These are phyloP conservation scores for Orbilia oligospora DNA, from an alignment of 2,329 filamentous ascomycete genomes.

Conservation along the genomic window DNA sequence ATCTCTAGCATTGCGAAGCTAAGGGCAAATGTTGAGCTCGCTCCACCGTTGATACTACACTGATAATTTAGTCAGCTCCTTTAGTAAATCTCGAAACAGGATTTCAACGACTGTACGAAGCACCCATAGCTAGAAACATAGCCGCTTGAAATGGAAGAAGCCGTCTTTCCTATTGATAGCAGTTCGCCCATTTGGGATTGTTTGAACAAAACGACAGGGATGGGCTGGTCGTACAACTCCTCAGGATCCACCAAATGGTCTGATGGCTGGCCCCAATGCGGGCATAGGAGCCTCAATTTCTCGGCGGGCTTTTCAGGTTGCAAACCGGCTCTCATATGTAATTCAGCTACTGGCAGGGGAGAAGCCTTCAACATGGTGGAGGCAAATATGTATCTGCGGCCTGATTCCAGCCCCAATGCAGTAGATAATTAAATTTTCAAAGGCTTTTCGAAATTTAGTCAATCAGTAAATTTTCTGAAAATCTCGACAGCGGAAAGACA, in stretches of 20 bases:
- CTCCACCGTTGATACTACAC: neutral
- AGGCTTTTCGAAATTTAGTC: neutral
- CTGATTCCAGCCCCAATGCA: conserved; percentile 18
- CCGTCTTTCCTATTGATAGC: conserved; percentile 8
- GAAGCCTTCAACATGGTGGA: conserved; percentile 9
- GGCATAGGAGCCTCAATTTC: conserved; percentile 10
- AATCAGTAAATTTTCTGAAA: neutral
- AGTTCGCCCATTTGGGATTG: conserved; percentile 4
- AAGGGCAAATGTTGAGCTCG: neutral
- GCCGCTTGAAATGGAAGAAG: conserved; percentile 14
- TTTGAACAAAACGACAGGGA: neutral
- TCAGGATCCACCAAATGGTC: conserved; percentile 18
- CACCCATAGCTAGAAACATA: neutral
- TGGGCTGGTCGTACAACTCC: conserved; percentile 1
- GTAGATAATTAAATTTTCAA: neutral
- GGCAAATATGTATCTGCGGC: conserved; percentile 23
- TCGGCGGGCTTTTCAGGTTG: neutral
- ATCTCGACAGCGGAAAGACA: neutral
- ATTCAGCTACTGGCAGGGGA: conserved; percentile 18
- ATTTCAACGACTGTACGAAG: conserved; percentile 23
- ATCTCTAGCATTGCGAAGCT: conserved; percentile 14
- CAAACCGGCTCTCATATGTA: neutral
- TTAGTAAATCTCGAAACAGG: conserved; percentile 24
- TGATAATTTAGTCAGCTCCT: conserved; percentile 14
- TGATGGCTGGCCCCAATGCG: neutral